Evolutionary conservation across 192 early-diverging fungal species (phyloP).

Genomic region (Chytriomyces hyalinus): DNA sequence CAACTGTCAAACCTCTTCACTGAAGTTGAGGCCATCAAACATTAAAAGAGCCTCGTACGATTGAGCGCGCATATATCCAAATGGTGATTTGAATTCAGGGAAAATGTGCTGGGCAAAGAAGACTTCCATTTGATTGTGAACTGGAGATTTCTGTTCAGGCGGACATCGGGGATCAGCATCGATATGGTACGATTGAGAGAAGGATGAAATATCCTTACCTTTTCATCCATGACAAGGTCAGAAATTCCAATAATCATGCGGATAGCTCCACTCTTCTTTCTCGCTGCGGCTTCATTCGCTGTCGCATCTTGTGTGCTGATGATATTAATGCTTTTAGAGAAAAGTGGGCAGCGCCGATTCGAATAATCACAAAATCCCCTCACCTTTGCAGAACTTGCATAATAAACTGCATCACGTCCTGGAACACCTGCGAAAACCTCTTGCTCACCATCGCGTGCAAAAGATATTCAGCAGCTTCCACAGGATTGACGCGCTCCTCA

Average conservation of each 20-base stretch:
- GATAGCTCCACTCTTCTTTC: conserved; percentile 88
- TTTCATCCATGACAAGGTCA: conserved; percentile 62
- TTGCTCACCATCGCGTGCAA: conserved; percentile 79
- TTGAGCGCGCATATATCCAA: conserved; percentile 78
- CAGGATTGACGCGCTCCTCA: conserved; percentile 84
- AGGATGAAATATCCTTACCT: background rate
- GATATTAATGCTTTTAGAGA: background rate
- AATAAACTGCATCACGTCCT: conserved; percentile 77
- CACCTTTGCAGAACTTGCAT: conserved; percentile 60
- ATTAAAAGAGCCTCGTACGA: conserved; percentile 49
- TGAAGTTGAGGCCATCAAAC: conserved; percentile 45
- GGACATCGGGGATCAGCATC: background rate
- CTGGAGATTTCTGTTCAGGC: conserved; percentile 63
- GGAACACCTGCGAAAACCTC: conserved; percentile 80
- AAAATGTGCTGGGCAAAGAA: conserved; percentile 88
- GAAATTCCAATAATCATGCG: conserved; percentile 83
- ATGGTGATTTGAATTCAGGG: conserved; percentile 86
- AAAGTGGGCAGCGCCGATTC: background rate
- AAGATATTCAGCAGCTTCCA: conserved; percentile 74
- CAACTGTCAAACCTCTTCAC: conserved; percentile 14
- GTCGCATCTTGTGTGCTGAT: conserved; percentile 1
- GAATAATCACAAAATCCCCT: background rate
- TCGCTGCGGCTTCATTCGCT: conserved; percentile 48
- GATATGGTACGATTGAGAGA: background rate
- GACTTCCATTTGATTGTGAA: conserved; percentile 70